These are phyloP conservation scores for Candida tropicalis DNA, from an alignment of 1,139 yeast species.

Conservation along the genomic window DNA sequence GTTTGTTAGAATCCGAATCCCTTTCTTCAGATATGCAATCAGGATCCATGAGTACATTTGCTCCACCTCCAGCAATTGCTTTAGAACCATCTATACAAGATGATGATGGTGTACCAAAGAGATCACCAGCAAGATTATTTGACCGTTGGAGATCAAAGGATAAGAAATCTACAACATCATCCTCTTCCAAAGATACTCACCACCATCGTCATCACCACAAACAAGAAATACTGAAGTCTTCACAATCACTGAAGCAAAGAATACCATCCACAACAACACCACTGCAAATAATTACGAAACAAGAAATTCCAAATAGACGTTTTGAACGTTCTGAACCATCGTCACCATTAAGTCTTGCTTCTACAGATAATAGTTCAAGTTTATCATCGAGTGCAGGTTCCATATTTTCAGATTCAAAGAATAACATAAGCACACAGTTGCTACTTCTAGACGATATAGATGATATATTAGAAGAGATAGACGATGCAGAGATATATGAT, in stretches of 20 bases:
- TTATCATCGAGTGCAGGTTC: conserved; percentile 6
- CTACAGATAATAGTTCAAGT: conserved; percentile 1
- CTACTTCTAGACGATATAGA: conserved; percentile 7
- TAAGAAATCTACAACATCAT: neutral
- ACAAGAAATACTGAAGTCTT: neutral
- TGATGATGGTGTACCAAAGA: conserved; percentile 17
- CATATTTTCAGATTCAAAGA: conserved; percentile 6
- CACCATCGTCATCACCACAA: neutral
- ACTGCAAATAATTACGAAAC: conserved; percentile 2
- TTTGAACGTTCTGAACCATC: conserved; percentile 4
- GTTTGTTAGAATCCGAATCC: conserved; percentile 1
- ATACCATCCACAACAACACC: neutral
- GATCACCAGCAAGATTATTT: conserved; percentile 23
- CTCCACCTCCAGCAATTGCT: conserved; percentile 5
- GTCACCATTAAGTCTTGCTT: conserved; percentile 8
- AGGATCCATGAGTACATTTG: conserved; percentile 1
- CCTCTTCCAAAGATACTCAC: neutral
- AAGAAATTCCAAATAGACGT: neutral
- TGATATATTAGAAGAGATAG: conserved; percentile 6
- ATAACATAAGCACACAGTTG: conserved; percentile 4
- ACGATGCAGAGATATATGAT: conserved; percentile 7
- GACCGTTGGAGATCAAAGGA: conserved; percentile 10
- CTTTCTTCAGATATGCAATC: neutral
- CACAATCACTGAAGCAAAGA: neutral
- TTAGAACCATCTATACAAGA: conserved; percentile 1